Percentiles rank a stretch among this genome's conserved stretches.
These are phyloP conservation scores for Starmerella vitae DNA, from an alignment of 805 yeast species.

Conservation along the genomic window DNA sequence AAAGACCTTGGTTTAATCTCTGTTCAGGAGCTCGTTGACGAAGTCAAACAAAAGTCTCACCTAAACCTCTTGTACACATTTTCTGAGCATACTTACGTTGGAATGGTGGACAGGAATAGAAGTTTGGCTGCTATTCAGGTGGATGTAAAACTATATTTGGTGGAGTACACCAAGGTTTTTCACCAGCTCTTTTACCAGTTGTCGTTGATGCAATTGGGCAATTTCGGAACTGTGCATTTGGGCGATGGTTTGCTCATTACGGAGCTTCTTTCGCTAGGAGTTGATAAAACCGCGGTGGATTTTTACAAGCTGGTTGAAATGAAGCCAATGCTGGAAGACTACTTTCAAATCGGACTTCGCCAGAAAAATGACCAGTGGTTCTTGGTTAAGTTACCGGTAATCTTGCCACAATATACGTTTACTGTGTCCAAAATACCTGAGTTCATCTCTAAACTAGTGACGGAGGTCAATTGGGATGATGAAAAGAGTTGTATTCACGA, in stretches of 20 bases:
- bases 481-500: slow-evolving; percentile 60
- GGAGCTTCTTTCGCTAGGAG: slow-evolving; percentile 27
- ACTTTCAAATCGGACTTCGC: slow-evolving; percentile 44
- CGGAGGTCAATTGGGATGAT: slow-evolving; percentile 46
- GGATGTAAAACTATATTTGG: slow-evolving; percentile 60
- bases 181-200: slow-evolving; percentile 68
- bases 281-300: not conserved
- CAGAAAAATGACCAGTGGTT: slow-evolving; percentile 25
- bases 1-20: slow-evolving; percentile 20
- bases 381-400: slow-evolving; percentile 49
- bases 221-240: slow-evolving; percentile 52
- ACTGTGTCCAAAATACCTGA: slow-evolving; percentile 48
- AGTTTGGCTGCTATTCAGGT: slow-evolving; percentile 74
- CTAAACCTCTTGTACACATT: slow-evolving; percentile 52
- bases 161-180: slow-evolving; percentile 64
- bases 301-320: slow-evolving; percentile 30
- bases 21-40: slow-evolving; percentile 40
- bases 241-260: slow-evolving; percentile 27
- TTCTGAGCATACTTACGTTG: slow-evolving; percentile 60
- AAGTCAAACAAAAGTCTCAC: slow-evolving; percentile 36
- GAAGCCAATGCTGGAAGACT: slow-evolving; percentile 71
- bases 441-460: slow-evolving; percentile 50
- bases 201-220: slow-evolving; percentile 62
- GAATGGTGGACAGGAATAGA: slow-evolving; percentile 58
- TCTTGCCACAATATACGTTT: slow-evolving; percentile 53